Evolutionary conservation across 2,329 filamentous ascomycete genomes (phyloP).

Genomic region (Alternaria atra): DNA sequence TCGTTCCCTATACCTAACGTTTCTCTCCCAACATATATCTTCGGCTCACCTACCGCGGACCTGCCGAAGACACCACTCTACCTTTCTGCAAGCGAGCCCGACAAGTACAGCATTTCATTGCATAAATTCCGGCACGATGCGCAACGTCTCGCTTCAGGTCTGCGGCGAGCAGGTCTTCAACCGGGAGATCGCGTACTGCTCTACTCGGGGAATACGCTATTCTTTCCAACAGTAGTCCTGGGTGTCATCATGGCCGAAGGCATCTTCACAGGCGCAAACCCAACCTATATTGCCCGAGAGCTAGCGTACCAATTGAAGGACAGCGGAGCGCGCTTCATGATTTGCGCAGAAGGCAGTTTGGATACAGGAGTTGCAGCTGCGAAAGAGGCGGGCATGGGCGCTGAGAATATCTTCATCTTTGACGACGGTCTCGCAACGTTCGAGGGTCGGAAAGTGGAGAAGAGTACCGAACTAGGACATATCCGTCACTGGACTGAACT

Average conservation of each 20-base stretch:
- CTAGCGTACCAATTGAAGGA: conserved; percentile 79
- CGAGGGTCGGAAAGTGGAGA: conserved; percentile 51
- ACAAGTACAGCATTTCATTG: conserved; percentile 72
- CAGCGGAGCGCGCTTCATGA: conserved; percentile 71
- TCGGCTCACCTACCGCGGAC: conserved; percentile 59
- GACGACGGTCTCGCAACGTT: conserved; percentile 62
- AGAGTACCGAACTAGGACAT: conserved; percentile 49
- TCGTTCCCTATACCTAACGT: conserved; percentile 57
- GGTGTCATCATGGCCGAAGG: conserved; percentile 81
- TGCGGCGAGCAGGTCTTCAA: conserved; percentile 70
- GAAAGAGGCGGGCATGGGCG: conserved; percentile 63
- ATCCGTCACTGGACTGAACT: conserved; percentile 71
- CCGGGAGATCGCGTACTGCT: conserved; percentile 74
- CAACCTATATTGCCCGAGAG: conserved; percentile 72
- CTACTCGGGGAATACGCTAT: conserved; percentile 77
- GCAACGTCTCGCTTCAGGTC: conserved; percentile 75
- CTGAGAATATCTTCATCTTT: conserved; percentile 70
- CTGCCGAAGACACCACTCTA: conserved; percentile 60
- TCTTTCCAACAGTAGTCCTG: conserved; percentile 75
- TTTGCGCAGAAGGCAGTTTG: conserved; percentile 69
- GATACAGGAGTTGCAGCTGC: conserved; percentile 74
- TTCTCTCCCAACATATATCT: conserved; percentile 59
- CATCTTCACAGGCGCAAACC: conserved; percentile 80
- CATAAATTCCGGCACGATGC: conserved; percentile 73
- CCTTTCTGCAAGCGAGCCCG: conserved; percentile 72